These are phyloP conservation scores for Persicaria maculosa DNA, from an alignment of 148 eudicot genomes.

Conservation along the genomic window DNA sequence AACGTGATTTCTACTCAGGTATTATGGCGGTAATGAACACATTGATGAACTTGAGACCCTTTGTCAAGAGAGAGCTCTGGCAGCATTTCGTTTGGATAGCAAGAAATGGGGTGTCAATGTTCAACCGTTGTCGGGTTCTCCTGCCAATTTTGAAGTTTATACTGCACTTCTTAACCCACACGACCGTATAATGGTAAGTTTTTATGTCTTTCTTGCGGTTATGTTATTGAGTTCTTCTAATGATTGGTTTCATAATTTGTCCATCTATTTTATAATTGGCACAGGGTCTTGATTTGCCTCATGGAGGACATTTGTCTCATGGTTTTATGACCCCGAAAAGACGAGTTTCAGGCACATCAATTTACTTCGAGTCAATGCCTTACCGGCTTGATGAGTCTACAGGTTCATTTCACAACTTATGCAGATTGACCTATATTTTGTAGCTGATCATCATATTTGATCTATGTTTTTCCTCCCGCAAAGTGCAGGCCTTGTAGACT, in stretches of 20 bases:
- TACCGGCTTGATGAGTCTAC: conserved; percentile 82
- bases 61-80: conserved; percentile 80
- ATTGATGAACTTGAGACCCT: conserved; percentile 80
- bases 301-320: conserved; percentile 90
- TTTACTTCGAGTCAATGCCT: conserved; percentile 95
- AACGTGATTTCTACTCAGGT: conserved; percentile 28
- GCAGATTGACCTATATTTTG: neutral
- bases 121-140: conserved; percentile 89
- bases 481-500: conserved; percentile 66
- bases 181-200: conserved; percentile 82
- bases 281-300: conserved; percentile 87
- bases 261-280: neutral
- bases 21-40: conserved; percentile 87
- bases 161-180: conserved; percentile 86
- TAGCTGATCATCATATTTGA: neutral
- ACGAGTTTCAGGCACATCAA: conserved; percentile 85
- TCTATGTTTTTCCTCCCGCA: neutral
- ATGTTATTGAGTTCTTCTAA: neutral
- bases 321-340: conserved; percentile 91
- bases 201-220: neutral
- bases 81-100: conserved; percentile 68
- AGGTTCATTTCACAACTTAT: conserved; percentile 27
- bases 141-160: conserved; percentile 92
- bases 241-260: conserved; percentile 1
- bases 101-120: conserved; percentile 93